Percentiles rank a stretch among this genome's conserved stretches.
Conservation (phyloP, 139 green algal genomes). For the Pseudopediastrum boryanum region DNA sequence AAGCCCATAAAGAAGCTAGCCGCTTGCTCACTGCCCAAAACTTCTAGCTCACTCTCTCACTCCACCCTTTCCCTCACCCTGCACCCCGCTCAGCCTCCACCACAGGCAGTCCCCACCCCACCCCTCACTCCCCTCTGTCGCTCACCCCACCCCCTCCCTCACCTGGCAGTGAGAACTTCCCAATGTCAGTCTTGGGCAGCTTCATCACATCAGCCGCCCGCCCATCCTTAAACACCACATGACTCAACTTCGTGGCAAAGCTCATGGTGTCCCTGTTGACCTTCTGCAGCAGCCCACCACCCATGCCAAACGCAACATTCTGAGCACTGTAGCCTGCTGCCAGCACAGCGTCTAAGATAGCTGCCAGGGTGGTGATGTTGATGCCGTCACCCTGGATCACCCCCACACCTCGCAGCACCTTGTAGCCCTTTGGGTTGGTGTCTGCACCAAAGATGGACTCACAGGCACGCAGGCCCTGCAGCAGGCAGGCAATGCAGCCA, state of each 20-base stretch:
- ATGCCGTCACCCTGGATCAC: conserved; percentile 94
- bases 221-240: conserved; percentile 77
- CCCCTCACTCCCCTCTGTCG: too few relatives aligned
- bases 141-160: background rate
- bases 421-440: conserved; percentile 80
- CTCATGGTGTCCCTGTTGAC: conserved; percentile 87
- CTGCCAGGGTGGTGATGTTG: conserved; percentile 59
- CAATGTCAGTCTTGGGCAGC: conserved; percentile 64
- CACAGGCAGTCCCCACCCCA: too few relatives aligned
- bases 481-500: too few relatives aligned
- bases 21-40: too few relatives aligned
- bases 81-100: too few relatives aligned
- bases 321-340: conserved; percentile 75
- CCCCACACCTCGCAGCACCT: conserved; percentile 69
- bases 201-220: conserved; percentile 84
- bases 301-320: conserved; percentile 91
- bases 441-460: conserved; percentile 76
- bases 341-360: conserved; percentile 72
- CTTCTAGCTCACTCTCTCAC: too few relatives aligned
- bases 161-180: conserved; percentile 81
- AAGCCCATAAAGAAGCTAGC: too few relatives aligned
- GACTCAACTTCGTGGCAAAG: conserved; percentile 91
- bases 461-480: conserved; percentile 59
- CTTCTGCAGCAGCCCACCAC: conserved; percentile 89
- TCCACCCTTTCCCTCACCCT: too few relatives aligned